phyloP scores from a whole-genome alignment of 2,329 filamentous ascomycete genomes.

The Fusarium armeniacum region DNA sequence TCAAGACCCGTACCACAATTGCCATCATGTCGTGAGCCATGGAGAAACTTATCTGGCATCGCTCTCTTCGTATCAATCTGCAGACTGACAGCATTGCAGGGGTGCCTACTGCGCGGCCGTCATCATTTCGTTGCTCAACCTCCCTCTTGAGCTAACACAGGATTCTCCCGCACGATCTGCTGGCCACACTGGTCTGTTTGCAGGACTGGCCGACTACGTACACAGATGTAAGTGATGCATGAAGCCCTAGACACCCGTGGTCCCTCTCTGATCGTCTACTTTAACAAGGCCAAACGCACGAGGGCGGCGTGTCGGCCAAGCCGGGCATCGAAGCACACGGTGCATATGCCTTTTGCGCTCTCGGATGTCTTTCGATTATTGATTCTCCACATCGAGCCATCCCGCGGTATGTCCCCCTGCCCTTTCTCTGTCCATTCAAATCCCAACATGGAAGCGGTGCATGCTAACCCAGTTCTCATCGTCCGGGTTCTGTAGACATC shows the following conservation, averaged over 20 bases:
- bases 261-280: slow-evolving; percentile 40
- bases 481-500: slow-evolving; percentile 65
- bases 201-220: slow-evolving; percentile 83
- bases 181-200: slow-evolving; percentile 75
- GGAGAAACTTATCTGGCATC: slow-evolving; percentile 13
- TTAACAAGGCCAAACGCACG: slow-evolving; percentile 84
- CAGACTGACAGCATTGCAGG: slow-evolving; percentile 59
- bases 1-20: slow-evolving; percentile 36
- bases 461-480: slow-evolving; percentile 53
- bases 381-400: slow-evolving; percentile 83
- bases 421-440: slow-evolving; percentile 52
- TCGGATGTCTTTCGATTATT: slow-evolving; percentile 89
- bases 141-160: slow-evolving; percentile 83
- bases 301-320: slow-evolving; percentile 90
- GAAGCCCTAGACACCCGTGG: slow-evolving; percentile 25
- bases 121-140: slow-evolving; percentile 83
- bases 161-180: slow-evolving; percentile 76
- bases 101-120: slow-evolving; percentile 94
- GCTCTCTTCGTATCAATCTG: slow-evolving; percentile 6
- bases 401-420: slow-evolving; percentile 68
- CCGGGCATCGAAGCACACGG: slow-evolving; percentile 94
- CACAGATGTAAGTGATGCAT: slow-evolving; percentile 74
- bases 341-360: slow-evolving; percentile 94
- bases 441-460: slow-evolving; percentile 50
- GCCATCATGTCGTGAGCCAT: slow-evolving; percentile 20